Evolutionary conservation across 352 stramenopile species (phyloP), one percentile per base, ranked within the genome.

Genomic region (Pilasporangium apinafurcum): DNA sequence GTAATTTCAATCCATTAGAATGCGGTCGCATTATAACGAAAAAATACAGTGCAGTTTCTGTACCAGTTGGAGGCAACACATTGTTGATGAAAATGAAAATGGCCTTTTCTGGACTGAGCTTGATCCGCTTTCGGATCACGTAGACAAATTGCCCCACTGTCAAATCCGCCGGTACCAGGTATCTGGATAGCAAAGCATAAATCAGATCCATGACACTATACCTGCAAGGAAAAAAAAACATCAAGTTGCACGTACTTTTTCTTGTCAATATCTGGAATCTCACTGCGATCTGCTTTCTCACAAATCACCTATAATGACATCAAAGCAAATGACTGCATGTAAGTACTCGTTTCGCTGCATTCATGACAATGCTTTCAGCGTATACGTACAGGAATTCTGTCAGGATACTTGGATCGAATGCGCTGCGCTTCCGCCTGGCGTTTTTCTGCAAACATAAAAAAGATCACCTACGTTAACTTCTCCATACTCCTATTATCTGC

Each of bases 81-180:
- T 98, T 98, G 57, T 98, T 97, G 65, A 98, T 98, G 72, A 99
- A 99, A 51, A 99, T 92, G 74, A 99, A 99, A 53, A 99, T 96
- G 38, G 96, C 96, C 59, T 92, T 92, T 63, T 99, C 96, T 1
- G 96, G 90, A 44, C 92, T 95, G 48, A 99, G 67, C 76, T 99
- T 98, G 65, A 99, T 98, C 50, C 97, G 91, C 81, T 99, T 99
- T 52, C 96, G 92, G 65, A 99, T 98, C 32, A 99, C 96, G 65
- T 99, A 99, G 49, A 99, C 92, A 59, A 99, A 99, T 73, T 99
- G 96, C 5, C 97, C 96, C 7, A 98, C 94, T 34, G 94, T 98
- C 53, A 98, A 63, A 61, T 98, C 95, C 31, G 92, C 84, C 6
- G 95, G 95, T 38, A 99, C 96, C 36, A 99, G 70, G 67, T 98